Evolutionary conservation across 345 rosid genomes (phyloP), one percentile per base, ranked within the genome.

Genomic region (Citrus unshiu): DNA sequence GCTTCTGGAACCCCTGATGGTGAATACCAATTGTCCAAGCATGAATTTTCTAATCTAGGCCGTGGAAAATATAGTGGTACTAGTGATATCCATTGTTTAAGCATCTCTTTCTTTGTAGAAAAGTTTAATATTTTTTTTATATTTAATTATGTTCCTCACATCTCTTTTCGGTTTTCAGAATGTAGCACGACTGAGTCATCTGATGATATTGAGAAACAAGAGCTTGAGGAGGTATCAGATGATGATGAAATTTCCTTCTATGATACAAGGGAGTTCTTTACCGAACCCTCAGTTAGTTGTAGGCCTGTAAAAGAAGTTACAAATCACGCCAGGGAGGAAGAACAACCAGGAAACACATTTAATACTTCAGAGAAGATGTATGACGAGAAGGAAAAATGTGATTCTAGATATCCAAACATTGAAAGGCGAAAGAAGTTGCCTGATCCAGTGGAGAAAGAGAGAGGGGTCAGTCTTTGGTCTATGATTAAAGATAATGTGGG

Each of bases 401-500:
- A 76, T 81, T 81, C 86, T 62, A 85, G 75, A 72, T 82, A 70
- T 83, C 80, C 78, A 7, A 81, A 78, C 34, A 79, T 94, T 83
- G 91, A 85, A 83, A 89, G 98, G 85, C 81, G 99, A 82, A 81
- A 79, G 64, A 93, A 88, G 86, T 98, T 96, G 85, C 99, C 98
- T 54, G 92, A 88, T 81, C 98, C 99, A 54, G 87, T 90, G 79
- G 99, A 96, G 85, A 93, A 96, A 87, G 98, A 94, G 87, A 94
- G 90, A 88, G 98, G 97, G 68, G 95, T 94, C 34, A 96, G 98
- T 83, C 97, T 96, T 82, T 94, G 99, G 99, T 96, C 98, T 74
- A 89, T 94, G 97, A 96, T 94, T 83, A 96, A 96, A 84, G 99
- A 96, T 90, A 94, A 93, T 63, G 99, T 94, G 72, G 99, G 99